A percentile compares a stretch with the other conserved stretches of the same genome.
Evolutionary conservation across 225 moss, liverwort and hornwort species (phyloP).

Genomic region (Neckera pumila): DNA sequence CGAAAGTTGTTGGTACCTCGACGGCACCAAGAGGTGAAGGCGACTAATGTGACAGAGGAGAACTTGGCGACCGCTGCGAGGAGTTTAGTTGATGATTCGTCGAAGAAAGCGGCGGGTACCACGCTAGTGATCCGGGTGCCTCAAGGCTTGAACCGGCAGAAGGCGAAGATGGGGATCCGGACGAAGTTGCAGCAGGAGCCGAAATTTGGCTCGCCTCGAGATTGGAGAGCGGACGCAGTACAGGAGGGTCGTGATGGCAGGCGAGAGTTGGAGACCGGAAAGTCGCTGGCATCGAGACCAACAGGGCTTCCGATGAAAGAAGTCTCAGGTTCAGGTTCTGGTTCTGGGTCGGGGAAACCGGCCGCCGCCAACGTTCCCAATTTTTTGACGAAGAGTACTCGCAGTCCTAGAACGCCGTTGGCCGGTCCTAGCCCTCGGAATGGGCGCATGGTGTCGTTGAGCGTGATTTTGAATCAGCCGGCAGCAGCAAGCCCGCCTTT

Average conservation of each 20-base stretch:
- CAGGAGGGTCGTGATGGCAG: not conserved
- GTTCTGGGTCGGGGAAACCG: not conserved
- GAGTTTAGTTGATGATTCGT: not conserved
- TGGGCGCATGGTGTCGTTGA: slow-evolving; percentile 73
- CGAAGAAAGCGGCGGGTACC: slow-evolving; percentile 22
- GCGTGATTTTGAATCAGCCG: slow-evolving; percentile 63
- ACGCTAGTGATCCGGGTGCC: slow-evolving; percentile 53
- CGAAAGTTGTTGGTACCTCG: slow-evolving; percentile 25
- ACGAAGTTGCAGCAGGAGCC: slow-evolving; percentile 28
- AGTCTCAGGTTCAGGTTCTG: not conserved
- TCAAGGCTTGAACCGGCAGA: slow-evolving; percentile 57
- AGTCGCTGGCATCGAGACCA: slow-evolving; percentile 9
- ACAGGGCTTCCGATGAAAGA: slow-evolving; percentile 2
- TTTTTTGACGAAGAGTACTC: slow-evolving; percentile 25
- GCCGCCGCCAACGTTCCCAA: not conserved
- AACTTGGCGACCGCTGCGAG: slow-evolving; percentile 1
- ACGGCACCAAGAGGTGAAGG: slow-evolving; percentile 26
- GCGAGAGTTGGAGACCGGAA: slow-evolving; percentile 8
- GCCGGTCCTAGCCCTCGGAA: slow-evolving; percentile 62
- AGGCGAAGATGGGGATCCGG: slow-evolving; percentile 61
- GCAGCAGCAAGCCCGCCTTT: not conserved
- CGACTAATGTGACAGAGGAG: slow-evolving; percentile 33
- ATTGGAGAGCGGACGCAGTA: slow-evolving; percentile 1
- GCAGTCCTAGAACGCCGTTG: slow-evolving; percentile 42
- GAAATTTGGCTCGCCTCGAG: not conserved